A percentile compares a stretch with the other conserved stretches of the same genome.
These are phyloP conservation scores for Fusarium sulawesiense DNA, from an alignment of 2,329 filamentous ascomycete genomes.

Conservation along the genomic window DNA sequence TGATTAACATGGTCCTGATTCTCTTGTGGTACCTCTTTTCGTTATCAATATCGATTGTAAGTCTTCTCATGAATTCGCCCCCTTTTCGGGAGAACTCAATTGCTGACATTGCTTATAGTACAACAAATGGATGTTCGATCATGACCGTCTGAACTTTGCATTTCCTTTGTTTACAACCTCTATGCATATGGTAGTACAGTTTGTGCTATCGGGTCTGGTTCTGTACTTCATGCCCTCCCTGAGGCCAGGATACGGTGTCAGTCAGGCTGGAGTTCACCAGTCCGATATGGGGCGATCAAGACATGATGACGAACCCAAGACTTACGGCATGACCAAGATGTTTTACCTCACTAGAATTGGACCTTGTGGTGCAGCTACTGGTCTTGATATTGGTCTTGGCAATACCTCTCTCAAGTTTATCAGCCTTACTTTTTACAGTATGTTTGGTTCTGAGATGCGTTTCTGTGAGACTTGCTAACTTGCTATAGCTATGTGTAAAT, in stretches of 20 bases:
- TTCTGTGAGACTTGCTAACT: background rate
- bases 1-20: slow-evolving; percentile 85
- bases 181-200: slow-evolving; percentile 96
- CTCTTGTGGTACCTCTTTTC: slow-evolving; percentile 91
- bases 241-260: slow-evolving; percentile 68
- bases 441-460: slow-evolving; percentile 45
- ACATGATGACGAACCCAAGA: slow-evolving; percentile 64
- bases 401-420: slow-evolving; percentile 98
- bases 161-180: slow-evolving; percentile 96
- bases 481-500: slow-evolving; percentile 91
- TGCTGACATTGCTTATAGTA: slow-evolving; percentile 67
- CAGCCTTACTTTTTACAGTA: slow-evolving; percentile 94
- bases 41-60: slow-evolving; percentile 88
- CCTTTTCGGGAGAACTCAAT: background rate
- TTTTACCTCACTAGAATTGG: slow-evolving; percentile 94
- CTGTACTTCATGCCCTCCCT: slow-evolving; percentile 86
- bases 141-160: slow-evolving; percentile 85
- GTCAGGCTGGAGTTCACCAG: slow-evolving; percentile 58
- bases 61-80: slow-evolving; percentile 48
- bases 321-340: slow-evolving; percentile 80
- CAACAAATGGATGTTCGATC: slow-evolving; percentile 99
- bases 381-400: slow-evolving; percentile 93
- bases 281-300: slow-evolving; percentile 63
- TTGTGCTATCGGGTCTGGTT: slow-evolving; percentile 79
- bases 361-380: slow-evolving; percentile 91